phyloP scores from a whole-genome alignment of 768 basidiomycete species.

The Cystofilobasidium capitatum region DNA sequence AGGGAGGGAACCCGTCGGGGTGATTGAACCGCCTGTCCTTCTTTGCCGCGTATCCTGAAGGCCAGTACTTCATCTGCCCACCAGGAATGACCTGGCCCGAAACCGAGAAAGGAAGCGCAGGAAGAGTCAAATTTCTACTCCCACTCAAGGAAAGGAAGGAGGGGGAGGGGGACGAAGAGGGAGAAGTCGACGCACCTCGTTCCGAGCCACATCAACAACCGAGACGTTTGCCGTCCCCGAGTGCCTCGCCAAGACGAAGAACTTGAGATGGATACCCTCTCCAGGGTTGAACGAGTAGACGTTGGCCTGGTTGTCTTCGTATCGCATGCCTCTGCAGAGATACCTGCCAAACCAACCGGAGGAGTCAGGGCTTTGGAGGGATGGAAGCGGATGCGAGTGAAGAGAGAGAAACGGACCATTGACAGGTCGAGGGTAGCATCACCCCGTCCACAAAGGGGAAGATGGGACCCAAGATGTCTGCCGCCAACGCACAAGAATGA shows the following conservation, averaged over 20 bases:
- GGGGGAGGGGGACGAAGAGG: not conserved
- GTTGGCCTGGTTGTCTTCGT: constrained; percentile 14
- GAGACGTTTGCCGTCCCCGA: constrained; percentile 15
- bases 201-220: constrained; percentile 3
- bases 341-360: not conserved
- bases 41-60: not conserved
- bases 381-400: too few relatives aligned
- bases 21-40: too few relatives aligned
- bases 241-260: constrained; percentile 11
- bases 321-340: constrained; percentile 11
- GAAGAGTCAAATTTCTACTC: not conserved
- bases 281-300: constrained; percentile 9
- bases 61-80: constrained; percentile 16
- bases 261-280: constrained; percentile 4
- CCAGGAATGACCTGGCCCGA: constrained; percentile 9
- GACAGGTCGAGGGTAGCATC: not conserved
- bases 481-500: not conserved
- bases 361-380: not conserved
- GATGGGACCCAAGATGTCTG: constrained; percentile 19
- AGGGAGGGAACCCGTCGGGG: constrained; percentile 1
- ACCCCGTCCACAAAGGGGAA: not conserved
- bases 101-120: not conserved
- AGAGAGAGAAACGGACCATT: not conserved
- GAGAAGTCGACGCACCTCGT: constrained; percentile 7
- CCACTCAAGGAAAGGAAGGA: not conserved